phyloP scores from a whole-genome alignment of 176 grass and related monocot genomes.

The Aegilops longissima region DNA sequence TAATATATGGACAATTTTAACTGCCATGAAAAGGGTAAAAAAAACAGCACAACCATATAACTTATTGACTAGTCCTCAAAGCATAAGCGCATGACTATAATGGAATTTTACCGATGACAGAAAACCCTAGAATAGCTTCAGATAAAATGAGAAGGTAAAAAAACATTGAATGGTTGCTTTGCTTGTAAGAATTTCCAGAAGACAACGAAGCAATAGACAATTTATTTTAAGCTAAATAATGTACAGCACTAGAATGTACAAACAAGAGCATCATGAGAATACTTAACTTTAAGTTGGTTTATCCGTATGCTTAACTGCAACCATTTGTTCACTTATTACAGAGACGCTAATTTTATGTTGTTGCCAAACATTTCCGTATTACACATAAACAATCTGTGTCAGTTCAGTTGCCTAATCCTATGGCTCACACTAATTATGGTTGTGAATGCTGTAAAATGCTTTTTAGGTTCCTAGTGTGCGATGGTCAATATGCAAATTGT shows the following conservation, averaged over 20 bases:
- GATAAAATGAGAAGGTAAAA: not conserved
- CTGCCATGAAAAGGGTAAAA: not conserved
- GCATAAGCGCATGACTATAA: not conserved
- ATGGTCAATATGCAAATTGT: not conserved
- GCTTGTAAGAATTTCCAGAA: not conserved
- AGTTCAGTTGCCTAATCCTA: slow-evolving; percentile 4
- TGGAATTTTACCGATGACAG: not conserved
- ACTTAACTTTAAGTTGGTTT: not conserved
- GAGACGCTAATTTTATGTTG: not conserved
- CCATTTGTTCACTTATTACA: not conserved
- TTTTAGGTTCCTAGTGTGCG: not conserved
- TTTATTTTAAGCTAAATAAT: slow-evolving; percentile 2
- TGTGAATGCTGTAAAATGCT: not conserved
- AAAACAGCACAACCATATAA: slow-evolving; percentile 5
- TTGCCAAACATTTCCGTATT: not conserved
- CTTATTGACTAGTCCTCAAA: not conserved
- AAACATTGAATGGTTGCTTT: not conserved
- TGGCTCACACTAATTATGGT: not conserved
- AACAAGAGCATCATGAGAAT: slow-evolving; percentile 23
- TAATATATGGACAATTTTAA: not conserved
- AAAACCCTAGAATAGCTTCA: not conserved
- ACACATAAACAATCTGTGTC: not conserved
- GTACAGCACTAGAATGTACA: not conserved
- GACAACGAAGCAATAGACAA: not conserved
- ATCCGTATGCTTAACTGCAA: not conserved